Base-by-base conservation (phyloP, 2,329 filamentous ascomycete species). In the Fusarium floridanum region DNA sequence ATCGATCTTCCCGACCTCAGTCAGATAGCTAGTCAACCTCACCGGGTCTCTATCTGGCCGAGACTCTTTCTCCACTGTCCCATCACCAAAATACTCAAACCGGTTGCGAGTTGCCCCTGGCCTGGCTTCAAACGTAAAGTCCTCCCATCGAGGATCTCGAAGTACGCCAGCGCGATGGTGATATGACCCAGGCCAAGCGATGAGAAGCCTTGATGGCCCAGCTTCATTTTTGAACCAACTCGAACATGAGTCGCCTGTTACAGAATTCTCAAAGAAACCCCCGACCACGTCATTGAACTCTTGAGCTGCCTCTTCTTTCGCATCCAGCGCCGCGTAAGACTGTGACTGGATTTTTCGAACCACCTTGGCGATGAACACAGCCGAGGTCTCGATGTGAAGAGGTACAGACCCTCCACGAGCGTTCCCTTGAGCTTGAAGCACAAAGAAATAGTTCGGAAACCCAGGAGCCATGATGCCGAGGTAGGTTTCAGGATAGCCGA, bases 181-280 rank as follows among this genome's bases (percentile, higher is more conserved):
- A 37, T 64, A 64, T 17, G 61, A 27, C 17, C 61, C 61, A 22
- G 61, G 61, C 61, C 61, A 64, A 17, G 61, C 34, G 14, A 64
- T 64, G 5, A 64, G 45, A 16, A 64, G 45, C 27, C 48, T 22
- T 6, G 66, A 65, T 32, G 45, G 41, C 0, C 66, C 66, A 4
- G 61, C 34, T 3, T 62, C 66, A 27, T 34, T 55, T 45, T 68
- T 68, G 55, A 65, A 65, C 66, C 66, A 68, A 32, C 66, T 68
- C 6, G 34, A 34, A 20, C 66, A 68, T 29, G 48, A 65, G 20
- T 68, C 61, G 7, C 55, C 39, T 6, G 61, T 65, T 16, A 61
- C 61, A 14, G 45, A 53, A 12, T 61, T 53, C 24, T 53, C 41
- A 16, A 68, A 68, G 41, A 60, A 68, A 7, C 66, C 55, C n/a